Evolutionary conservation across 2,329 filamentous ascomycete genomes (phyloP), one percentile per base, ranked within the genome.

Genomic region (Fusarium paranaense): DNA sequence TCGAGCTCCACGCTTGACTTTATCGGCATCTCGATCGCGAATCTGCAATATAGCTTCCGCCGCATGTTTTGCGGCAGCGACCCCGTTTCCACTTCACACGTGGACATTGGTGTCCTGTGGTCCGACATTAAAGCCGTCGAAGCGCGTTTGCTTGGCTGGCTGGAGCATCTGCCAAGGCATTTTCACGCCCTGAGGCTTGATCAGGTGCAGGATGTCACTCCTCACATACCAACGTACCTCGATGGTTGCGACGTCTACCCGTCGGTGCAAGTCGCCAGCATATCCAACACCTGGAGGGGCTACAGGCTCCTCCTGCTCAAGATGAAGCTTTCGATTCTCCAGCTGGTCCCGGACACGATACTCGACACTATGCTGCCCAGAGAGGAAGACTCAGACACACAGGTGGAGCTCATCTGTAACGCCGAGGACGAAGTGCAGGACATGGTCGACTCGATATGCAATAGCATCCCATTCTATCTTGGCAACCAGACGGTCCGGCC

Each of bases 231-330:
- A 1, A 71, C 62, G 1, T 69, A 69, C n/a, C 27, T 40, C 9
- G 10, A n/a, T 5, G 10, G 47, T 16, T 69, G 62, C n/a, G 66
- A 71, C 5, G 22, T 65, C 1, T 69, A 69, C 37, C 50, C 59
- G 4, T 69, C 69, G 3, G 58, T 71, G 22, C 58, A 64, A 22
- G 56, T 71, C 4, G 65, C 62, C 30, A 33, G 57, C 5, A 52
- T 65, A 11, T 71, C 66, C 66, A 69, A 71, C n/a, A 65, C 50
- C 16, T 71, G 69, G 69, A 64, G 69, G 25, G 62, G 65, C 10
- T 71, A 66, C 32, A 62, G 66, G 9, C 58, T 71, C 5, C 61
- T 65, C 11, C 37, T 71, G 2, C 45, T 69, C 20, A 56, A 62
- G 14, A 71, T 69, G 27, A 47, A 45, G 13, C 59, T 69, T 18